A percentile compares a stretch with the other conserved stretches of the same genome.
Conservation (phyloP, 345 rosid species). For the Pistacia atlantica region DNA sequence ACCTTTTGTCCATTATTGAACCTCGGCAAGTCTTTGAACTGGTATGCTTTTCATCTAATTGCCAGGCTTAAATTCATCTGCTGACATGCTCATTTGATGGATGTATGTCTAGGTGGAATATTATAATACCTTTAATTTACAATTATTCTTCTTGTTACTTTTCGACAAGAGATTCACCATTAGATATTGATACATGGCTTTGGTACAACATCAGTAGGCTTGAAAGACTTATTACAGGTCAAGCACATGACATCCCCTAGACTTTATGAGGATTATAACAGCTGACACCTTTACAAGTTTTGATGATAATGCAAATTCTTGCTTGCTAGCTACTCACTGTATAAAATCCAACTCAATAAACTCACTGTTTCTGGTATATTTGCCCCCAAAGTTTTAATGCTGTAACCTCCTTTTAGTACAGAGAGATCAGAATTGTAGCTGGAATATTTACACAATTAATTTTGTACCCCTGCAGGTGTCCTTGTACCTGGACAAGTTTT, state of each 20-base stretch:
- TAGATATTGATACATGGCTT: background rate
- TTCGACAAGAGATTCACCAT: background rate
- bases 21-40: conserved; percentile 97
- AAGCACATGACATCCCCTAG: background rate
- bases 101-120: background rate
- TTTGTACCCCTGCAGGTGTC: conserved; percentile 71
- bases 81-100: background rate
- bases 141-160: background rate
- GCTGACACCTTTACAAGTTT: background rate
- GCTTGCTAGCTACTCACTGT: background rate
- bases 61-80: background rate
- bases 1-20: conserved; percentile 89
- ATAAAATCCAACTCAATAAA: background rate
- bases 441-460: background rate
- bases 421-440: background rate
- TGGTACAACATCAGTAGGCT: background rate
- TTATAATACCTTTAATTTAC: background rate
- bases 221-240: background rate
- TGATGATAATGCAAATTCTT: background rate
- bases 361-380: background rate
- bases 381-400: background rate
- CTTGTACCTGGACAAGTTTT: conserved; percentile 94
- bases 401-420: background rate
- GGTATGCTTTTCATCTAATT: conserved; percentile 51
- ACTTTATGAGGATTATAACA: background rate